phyloP scores from a whole-genome alignment of 169 alveolate genomes.

The Plasmodium berghei region DNA sequence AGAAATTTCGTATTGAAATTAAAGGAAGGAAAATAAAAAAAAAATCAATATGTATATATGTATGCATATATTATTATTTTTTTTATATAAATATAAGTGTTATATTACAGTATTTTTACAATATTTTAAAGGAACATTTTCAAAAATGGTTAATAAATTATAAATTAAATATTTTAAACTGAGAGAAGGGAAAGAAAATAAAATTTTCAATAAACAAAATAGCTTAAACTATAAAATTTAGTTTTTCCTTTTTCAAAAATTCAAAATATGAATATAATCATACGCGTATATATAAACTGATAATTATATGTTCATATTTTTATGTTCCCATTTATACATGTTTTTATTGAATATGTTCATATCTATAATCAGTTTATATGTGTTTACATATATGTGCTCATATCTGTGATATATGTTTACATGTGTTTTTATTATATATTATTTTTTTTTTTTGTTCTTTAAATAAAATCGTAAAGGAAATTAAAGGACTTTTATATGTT shows the following conservation, averaged over 20 bases:
- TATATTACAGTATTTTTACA: background rate
- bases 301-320: background rate
- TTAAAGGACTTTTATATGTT: too few relatives aligned
- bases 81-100: background rate
- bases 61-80: background rate
- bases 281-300: background rate
- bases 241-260: conserved; percentile 2
- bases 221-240: conserved; percentile 1
- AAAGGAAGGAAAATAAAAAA: background rate
- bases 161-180: too few relatives aligned
- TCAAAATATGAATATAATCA: background rate
- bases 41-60: background rate
- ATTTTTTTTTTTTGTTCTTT: background rate
- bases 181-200: background rate
- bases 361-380: conserved; percentile 8
- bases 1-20: background rate
- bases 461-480: too few relatives aligned
- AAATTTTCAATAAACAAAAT: conserved; percentile 2
- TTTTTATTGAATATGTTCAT: background rate
- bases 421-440: background rate
- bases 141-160: conserved; percentile 1
- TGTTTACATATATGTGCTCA: background rate
- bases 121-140: background rate
- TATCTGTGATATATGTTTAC: conserved; percentile 10
- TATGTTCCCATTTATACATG: background rate